Base-by-base conservation (phyloP, 768 basidiomycete genomes). In the Lactarius sanguifluus region DNA sequence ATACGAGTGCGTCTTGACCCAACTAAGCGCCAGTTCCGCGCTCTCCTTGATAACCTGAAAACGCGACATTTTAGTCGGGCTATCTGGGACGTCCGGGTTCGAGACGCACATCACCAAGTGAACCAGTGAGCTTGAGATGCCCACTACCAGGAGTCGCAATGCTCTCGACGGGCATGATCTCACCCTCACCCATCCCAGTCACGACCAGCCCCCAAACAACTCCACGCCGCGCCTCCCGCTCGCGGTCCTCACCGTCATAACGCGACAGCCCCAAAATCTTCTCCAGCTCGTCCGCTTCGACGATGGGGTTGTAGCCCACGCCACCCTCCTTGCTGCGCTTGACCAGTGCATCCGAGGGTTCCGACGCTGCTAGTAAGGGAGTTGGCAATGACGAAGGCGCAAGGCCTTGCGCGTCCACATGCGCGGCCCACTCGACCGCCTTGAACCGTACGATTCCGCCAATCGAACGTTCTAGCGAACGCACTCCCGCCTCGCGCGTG, bases 401-500 rank as follows among this genome's bases (percentile, higher is more conserved):
- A 40, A 64, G 62, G 76, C 77, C 36, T 8, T 28, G 34, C 12
- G 50, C 76, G 64, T 88, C 86, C 16, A 86, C 75, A 71, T 82
- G 80, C 70, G 91, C 89, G 0, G 92, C 86, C 87, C 90, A 96
- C 71, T 97, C 90, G 5, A 98, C 96, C 1, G 94, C 95, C 73
- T 97, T 97, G 70, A 83, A 89, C 38, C 95, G 79, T n/a, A 90
- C 90, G n/a, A 98, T 88, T 28, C 88, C 83, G 3, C 92, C 94
- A 50, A 98, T 86, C 2, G 91, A 86, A 15, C 95, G 85, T 72
- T 97, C 95, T 18, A 96, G 83, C 55, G 86, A 87, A 41, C 96
- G 86, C n/a, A 98, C 95, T 40, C 96, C 96, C 0, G 94, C 93
- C 76, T 98, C 95, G 7, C 92, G 82, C 2, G 95, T 96, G 72